Evolutionary conservation across 345 rosid species (phyloP), one percentile per base, ranked within the genome.

Genomic region (Camelina sativa): DNA sequence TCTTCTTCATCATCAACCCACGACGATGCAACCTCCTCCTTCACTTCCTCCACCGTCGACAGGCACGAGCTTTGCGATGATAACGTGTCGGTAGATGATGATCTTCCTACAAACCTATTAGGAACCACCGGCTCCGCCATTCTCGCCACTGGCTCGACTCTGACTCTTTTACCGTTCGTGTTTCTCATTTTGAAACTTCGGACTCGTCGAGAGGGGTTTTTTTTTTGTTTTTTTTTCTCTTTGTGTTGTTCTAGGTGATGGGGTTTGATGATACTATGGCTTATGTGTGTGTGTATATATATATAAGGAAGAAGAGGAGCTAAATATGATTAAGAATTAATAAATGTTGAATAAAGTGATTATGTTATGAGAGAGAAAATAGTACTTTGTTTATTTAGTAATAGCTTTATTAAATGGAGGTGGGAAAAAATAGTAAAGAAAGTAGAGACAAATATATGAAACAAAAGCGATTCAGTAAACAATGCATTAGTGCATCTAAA

Each of bases 21-120:
- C 72, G 80, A 64, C 50, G 80, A 71, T 50, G 76, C 55, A 57
- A 77, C 67, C 67, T 77, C 80, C 23, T 70, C 80, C 62, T 64
- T 71, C 67, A 17, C 48, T 46, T 76, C 80, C 65, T 69, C 66
- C 65, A 25, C n/a, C 61, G 66, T 76, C 20, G 75, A 52, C 25
- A 76, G 0, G 46, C 76, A 70, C 55, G 80, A 76, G 53, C 11
- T 64, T 22, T 15, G 5, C 48, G 61, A 64, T 48, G 80, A 55
- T 63, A 65, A 46, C 20, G 74, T 17, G 54, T 61, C 47, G 7
- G 16, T 69, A 4, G 71, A 5, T 46, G 71, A 28, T 23, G 74
- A 51, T 62, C 63, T 16, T 59, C 52, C 32, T 74, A 30, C 8
- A 59, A 30, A n/a, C 19, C 62, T 76, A 8, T 43, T 62, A 53